These are phyloP conservation scores for Chalciporus chontae DNA, from an alignment of 768 basidiomycete genomes.

Conservation along the genomic window DNA sequence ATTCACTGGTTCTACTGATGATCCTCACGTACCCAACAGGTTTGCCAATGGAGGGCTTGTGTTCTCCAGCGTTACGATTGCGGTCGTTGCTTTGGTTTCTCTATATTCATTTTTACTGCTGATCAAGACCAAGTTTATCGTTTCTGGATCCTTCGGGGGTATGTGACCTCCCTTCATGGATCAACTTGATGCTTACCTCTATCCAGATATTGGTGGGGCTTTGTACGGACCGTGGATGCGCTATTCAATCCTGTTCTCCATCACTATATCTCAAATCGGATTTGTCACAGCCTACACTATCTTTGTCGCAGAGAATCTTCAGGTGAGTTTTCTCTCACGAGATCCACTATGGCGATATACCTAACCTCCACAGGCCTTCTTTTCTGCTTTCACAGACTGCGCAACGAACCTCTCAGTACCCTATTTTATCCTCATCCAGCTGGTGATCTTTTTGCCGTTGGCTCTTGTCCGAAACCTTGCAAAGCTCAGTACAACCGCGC, in stretches of 20 bases:
- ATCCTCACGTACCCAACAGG: conserved; percentile 35
- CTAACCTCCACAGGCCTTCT: conserved; percentile 60
- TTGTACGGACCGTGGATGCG: conserved; percentile 95
- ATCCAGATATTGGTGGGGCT: conserved; percentile 83
- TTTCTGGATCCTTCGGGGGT: conserved; percentile 94
- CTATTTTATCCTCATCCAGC: conserved; percentile 80
- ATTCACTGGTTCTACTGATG: neutral
- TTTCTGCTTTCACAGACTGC: conserved; percentile 78
- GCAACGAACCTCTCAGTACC: conserved; percentile 59
- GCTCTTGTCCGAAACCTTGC: conserved; percentile 91
- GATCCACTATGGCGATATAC: neutral
- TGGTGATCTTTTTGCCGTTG: conserved; percentile 85
- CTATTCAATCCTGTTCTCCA: conserved; percentile 80
- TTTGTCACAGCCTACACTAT: conserved; percentile 92
- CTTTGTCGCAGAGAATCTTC: conserved; percentile 90
- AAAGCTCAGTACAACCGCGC: conserved; percentile 87
- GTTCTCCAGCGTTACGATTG: conserved; percentile 77
- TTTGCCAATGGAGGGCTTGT: conserved; percentile 95
- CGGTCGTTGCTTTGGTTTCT: conserved; percentile 81
- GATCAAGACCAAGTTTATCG: conserved; percentile 80
- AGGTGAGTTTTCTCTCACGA: conserved; percentile 30
- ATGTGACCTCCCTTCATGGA: conserved; percentile 17
- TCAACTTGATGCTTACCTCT: neutral
- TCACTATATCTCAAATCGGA: conserved; percentile 85
- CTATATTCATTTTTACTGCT: conserved; percentile 92